A percentile compares a stretch with the other conserved stretches of the same genome.
Conservation (phyloP, 2,329 filamentous ascomycete genomes). For the Colletotrichum destructivum region DNA sequence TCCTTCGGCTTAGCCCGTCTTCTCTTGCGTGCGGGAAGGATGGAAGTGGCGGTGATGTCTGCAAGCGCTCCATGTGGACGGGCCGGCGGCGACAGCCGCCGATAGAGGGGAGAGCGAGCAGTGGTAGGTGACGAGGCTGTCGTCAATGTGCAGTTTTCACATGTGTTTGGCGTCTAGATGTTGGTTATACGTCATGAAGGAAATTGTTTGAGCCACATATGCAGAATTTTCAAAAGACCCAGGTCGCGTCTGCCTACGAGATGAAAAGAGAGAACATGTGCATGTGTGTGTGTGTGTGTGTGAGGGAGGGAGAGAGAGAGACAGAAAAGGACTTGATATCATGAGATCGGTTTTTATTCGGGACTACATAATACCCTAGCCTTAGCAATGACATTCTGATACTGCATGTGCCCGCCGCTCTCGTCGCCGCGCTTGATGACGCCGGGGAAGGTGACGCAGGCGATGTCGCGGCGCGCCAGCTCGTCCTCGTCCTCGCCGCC, state of each 20-base stretch:
- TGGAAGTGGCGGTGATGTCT: neutral
- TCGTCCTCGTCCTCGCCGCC: slow-evolving; percentile 73
- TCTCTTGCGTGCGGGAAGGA: neutral
- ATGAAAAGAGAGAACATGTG: no score
- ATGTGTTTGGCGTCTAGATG: neutral
- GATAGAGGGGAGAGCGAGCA: neutral
- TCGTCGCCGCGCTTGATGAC: slow-evolving; percentile 77
- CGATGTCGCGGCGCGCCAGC: slow-evolving; percentile 67
- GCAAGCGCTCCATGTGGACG: slow-evolving; percentile 5
- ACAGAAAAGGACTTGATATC: neutral
- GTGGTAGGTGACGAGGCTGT: neutral
- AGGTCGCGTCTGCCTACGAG: no score
- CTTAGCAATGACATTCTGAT: slow-evolving; percentile 75
- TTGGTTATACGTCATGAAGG: neutral
- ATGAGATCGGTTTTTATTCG: slow-evolving; percentile 52
- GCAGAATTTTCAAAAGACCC: neutral
- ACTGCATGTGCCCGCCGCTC: slow-evolving; percentile 72
- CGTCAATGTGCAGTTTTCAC: slow-evolving; percentile 1
- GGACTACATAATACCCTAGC: slow-evolving; percentile 74
- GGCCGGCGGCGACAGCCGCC: slow-evolving; percentile 12
- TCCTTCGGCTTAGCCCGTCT: neutral
- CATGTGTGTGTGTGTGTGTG: no score
- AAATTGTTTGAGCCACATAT: no score
- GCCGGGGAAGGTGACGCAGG: slow-evolving; percentile 75
- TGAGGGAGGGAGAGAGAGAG: neutral